phyloP scores from a whole-genome alignment of 2,329 filamentous ascomycete genomes.

The Talaromyces sp. region DNA sequence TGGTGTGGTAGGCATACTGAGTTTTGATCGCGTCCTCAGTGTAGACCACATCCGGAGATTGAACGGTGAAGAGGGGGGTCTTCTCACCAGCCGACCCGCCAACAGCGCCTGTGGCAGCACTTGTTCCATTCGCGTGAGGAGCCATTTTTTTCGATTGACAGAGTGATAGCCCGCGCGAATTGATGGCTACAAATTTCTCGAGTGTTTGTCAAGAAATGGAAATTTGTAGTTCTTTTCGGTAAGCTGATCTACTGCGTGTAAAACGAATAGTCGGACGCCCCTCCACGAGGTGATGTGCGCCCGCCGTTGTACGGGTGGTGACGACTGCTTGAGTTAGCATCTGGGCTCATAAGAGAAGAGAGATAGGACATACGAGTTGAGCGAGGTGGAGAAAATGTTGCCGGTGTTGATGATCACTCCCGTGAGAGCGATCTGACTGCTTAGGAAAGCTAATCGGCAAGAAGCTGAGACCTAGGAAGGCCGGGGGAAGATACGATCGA shows the following conservation, averaged over 20 bases:
- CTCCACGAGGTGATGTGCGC: constrained; percentile 83
- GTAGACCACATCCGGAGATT: constrained; percentile 90
- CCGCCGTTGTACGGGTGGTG: constrained; percentile 95
- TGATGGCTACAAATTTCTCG: constrained; percentile 43
- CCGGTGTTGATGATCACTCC: constrained; percentile 61
- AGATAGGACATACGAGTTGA: constrained; percentile 73
- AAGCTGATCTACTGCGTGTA: constrained; percentile 36
- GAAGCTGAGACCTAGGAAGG: constrained; percentile 12
- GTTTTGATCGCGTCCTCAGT: constrained; percentile 82
- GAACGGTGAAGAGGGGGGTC: constrained; percentile 70
- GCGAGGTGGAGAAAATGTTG: constrained; percentile 98
- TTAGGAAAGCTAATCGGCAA: constrained; percentile 49
- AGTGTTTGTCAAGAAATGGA: constrained; percentile 19
- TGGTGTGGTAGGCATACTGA: constrained; percentile 96
- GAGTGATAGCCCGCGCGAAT: constrained; percentile 19
- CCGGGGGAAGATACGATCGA: neutral
- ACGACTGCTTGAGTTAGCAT: constrained; percentile 50
- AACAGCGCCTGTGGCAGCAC: constrained; percentile 47
- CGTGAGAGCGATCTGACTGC: constrained; percentile 15
- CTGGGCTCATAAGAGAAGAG: neutral
- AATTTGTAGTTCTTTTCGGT: neutral
- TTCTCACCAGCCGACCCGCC: constrained; percentile 46
- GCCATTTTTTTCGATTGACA: constrained; percentile 61
- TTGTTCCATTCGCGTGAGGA: constrained; percentile 74
- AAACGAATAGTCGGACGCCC: constrained; percentile 60